A percentile compares a stretch with the other conserved stretches of the same genome.
These are phyloP conservation scores for Aspergillus uvarum DNA, from an alignment of 2,329 filamentous ascomycete species.

Conservation along the genomic window DNA sequence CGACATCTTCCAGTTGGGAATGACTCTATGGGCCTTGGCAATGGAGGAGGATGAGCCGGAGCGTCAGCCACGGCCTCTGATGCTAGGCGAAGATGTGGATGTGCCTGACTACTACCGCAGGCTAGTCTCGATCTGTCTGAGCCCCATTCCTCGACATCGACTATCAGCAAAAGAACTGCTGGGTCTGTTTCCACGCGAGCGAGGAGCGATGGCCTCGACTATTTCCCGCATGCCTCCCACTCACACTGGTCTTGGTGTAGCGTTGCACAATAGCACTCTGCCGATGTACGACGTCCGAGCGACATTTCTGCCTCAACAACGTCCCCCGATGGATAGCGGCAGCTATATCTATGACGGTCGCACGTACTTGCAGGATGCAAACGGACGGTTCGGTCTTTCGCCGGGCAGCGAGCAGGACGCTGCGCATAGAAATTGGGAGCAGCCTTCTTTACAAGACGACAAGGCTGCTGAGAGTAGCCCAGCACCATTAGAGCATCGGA, in stretches of 20 bases:
- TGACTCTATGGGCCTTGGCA: conserved; percentile 93
- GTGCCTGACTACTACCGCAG: conserved; percentile 78
- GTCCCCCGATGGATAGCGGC: conserved; percentile 9
- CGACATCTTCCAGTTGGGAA: conserved; percentile 91
- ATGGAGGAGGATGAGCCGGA: conserved; percentile 90
- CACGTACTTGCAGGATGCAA: neutral
- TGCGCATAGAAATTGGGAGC: neutral
- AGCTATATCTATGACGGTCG: neutral
- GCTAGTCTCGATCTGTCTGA: conserved; percentile 75
- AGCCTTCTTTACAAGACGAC: neutral
- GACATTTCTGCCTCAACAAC: conserved; percentile 16
- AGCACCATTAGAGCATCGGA: neutral
- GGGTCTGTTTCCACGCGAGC: conserved; percentile 59
- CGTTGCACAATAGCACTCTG: conserved; percentile 19
- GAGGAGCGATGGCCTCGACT: conserved; percentile 17
- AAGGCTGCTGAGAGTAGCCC: neutral
- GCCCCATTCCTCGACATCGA: conserved; percentile 69
- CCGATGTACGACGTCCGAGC: conserved; percentile 21
- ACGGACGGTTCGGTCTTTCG: neutral
- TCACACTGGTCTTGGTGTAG: conserved; percentile 20
- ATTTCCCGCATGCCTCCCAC: conserved; percentile 16
- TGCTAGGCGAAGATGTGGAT: conserved; percentile 51
- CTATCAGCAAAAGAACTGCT: conserved; percentile 72
- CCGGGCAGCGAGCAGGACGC: neutral
- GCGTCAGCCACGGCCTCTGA: conserved; percentile 68